phyloP scores from a whole-genome alignment of 2,329 filamentous ascomycete species.

The Metarhizium rileyi region DNA sequence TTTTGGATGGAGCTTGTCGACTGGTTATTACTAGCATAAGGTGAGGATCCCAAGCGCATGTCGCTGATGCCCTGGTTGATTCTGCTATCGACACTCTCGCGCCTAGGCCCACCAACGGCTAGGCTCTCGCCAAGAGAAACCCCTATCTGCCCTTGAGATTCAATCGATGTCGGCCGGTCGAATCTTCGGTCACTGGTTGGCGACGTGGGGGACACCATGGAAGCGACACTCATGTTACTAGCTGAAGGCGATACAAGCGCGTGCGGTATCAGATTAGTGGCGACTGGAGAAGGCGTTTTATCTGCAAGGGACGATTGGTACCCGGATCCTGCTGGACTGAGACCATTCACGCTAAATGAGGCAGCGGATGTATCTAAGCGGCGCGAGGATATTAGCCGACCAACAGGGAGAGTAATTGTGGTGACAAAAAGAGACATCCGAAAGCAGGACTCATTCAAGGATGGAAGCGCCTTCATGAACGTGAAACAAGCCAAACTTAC shows the following conservation, averaged over 20 bases:
- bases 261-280: constrained; percentile 39
- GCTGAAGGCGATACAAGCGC: constrained; percentile 45
- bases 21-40: constrained; percentile 68
- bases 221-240: constrained; percentile 55
- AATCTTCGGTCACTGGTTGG: constrained; percentile 35
- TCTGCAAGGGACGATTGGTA: constrained; percentile 44
- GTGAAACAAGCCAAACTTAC: constrained; percentile 18
- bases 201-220: constrained; percentile 53
- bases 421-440: background rate
- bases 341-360: constrained; percentile 27
- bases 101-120: constrained; percentile 37
- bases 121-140: constrained; percentile 25
- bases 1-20: constrained; percentile 68
- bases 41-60: constrained; percentile 55
- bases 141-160: constrained; percentile 20
- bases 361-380: constrained; percentile 28
- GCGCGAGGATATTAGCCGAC: constrained; percentile 1
- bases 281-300: constrained; percentile 53
- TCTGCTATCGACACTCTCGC: constrained; percentile 72
- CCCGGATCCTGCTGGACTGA: constrained; percentile 33
- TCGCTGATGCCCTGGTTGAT: constrained; percentile 64
- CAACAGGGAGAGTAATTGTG: background rate
- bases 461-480: constrained; percentile 2
- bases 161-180: constrained; percentile 29
- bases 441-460: background rate